These are phyloP conservation scores for Coelastrella sp. DNA, from an alignment of 139 green algal species.

Conservation along the genomic window DNA sequence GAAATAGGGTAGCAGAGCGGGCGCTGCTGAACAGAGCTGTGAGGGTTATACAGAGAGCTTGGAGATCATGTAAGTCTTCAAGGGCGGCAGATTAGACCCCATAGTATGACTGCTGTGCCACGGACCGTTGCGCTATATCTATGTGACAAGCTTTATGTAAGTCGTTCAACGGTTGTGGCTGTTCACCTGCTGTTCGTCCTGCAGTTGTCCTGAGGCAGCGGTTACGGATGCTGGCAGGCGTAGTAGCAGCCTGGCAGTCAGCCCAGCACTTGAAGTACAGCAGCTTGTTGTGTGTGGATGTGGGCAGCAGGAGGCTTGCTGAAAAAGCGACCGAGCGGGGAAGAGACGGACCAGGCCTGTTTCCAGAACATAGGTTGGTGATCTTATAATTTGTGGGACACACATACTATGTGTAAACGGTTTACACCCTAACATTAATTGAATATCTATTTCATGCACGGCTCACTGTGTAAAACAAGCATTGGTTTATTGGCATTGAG, in stretches of 20 bases:
- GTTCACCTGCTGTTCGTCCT: neutral
- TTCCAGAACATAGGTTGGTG: slow-evolving; percentile 26
- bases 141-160: no score
- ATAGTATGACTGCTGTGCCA: neutral
- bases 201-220: slow-evolving; percentile 28
- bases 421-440: no score
- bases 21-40: slow-evolving; percentile 8
- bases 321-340: slow-evolving; percentile 2
- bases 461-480: no score
- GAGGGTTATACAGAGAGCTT: slow-evolving; percentile 28
- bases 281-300: slow-evolving; percentile 29
- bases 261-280: slow-evolving; percentile 6
- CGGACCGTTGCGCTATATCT: no score
- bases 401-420: no score
- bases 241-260: neutral
- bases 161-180: neutral
- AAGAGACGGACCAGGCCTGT: neutral
- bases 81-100: neutral
- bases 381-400: no score
- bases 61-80: slow-evolving; percentile 9
- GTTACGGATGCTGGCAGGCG: slow-evolving; percentile 10
- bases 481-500: no score
- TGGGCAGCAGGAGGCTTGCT: neutral
- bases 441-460: neutral
- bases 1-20: neutral